Evolutionary conservation across 495 filamentous ascomycete species (phyloP).

Genomic region (Penicillium crystallinum): DNA sequence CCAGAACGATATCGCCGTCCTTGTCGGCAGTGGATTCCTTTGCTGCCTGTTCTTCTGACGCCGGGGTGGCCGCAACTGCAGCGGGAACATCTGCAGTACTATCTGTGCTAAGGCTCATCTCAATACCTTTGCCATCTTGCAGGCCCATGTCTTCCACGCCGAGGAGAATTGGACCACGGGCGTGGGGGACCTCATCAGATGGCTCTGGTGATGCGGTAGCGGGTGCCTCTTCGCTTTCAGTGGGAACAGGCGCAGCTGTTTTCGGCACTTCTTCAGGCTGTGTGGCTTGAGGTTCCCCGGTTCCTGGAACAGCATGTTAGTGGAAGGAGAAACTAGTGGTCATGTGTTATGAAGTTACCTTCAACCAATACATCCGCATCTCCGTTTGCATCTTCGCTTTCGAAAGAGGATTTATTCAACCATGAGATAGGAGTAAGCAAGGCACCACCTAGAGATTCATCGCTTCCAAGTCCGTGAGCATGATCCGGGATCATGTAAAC

Average conservation of each 20-base stretch:
- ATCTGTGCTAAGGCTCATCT: slow-evolving; percentile 32
- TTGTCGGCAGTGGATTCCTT: slow-evolving; percentile 24
- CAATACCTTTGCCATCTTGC: slow-evolving; percentile 53
- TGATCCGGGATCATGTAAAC: slow-evolving; percentile 23
- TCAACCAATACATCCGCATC: slow-evolving; percentile 15
- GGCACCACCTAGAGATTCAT: slow-evolving; percentile 87
- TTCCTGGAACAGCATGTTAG: slow-evolving; percentile 5
- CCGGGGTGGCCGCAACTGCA: slow-evolving; percentile 9
- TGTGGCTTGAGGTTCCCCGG: slow-evolving; percentile 15
- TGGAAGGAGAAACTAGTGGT: background rate
- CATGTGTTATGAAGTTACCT: slow-evolving; percentile 45
- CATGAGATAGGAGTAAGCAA: slow-evolving; percentile 92
- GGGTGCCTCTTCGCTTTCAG: slow-evolving; percentile 30
- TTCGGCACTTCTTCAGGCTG: slow-evolving; percentile 12
- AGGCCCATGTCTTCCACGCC: slow-evolving; percentile 84
- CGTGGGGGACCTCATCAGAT: slow-evolving; percentile 64
- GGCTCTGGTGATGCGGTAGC: slow-evolving; percentile 23
- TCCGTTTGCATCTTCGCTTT: slow-evolving; percentile 23
- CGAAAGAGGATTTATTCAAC: slow-evolving; percentile 48
- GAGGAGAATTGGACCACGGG: slow-evolving; percentile 73
- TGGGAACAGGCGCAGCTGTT: slow-evolving; percentile 5
- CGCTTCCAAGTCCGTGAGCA: slow-evolving; percentile 56
- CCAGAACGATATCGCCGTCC: slow-evolving; percentile 42
- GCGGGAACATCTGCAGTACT: slow-evolving; percentile 10
- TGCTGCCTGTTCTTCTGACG: background rate